These are phyloP conservation scores for Alternaria arbusti DNA, from an alignment of 2,329 filamentous ascomycete genomes.

Conservation along the genomic window DNA sequence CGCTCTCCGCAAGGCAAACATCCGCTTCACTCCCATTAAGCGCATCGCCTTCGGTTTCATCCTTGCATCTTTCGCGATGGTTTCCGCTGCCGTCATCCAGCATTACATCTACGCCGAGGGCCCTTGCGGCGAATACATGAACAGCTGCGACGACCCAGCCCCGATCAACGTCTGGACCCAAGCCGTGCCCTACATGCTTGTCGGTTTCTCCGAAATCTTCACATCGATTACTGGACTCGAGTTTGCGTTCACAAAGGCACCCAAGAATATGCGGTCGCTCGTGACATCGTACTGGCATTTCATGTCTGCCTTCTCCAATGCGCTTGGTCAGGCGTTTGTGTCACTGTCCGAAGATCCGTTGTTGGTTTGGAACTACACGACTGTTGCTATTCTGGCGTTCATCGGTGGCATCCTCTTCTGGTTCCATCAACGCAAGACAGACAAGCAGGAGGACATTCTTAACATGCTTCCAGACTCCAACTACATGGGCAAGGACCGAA, in stretches of 20 bases:
- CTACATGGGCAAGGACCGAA: slow-evolving; percentile 41
- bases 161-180: slow-evolving; percentile 70
- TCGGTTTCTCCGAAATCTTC: slow-evolving; percentile 65
- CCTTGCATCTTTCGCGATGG: slow-evolving; percentile 56
- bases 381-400: slow-evolving; percentile 67
- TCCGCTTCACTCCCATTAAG: slow-evolving; percentile 61
- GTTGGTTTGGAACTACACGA: slow-evolving; percentile 74
- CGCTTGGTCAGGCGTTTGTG: slow-evolving; percentile 72
- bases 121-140: slow-evolving; percentile 65
- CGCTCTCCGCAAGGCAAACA: slow-evolving; percentile 52
- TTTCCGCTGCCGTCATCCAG: slow-evolving; percentile 58
- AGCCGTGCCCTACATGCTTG: slow-evolving; percentile 57
- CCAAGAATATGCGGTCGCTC: slow-evolving; percentile 80
- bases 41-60: slow-evolving; percentile 61
- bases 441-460: slow-evolving; percentile 70
- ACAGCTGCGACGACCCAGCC: slow-evolving; percentile 59
- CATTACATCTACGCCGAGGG: slow-evolving; percentile 69
- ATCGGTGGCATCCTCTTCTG: slow-evolving; percentile 71
- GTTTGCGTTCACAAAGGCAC: slow-evolving; percentile 79
- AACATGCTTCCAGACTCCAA: slow-evolving; percentile 63
- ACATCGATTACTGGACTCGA: slow-evolving; percentile 69
- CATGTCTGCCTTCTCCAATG: slow-evolving; percentile 72
- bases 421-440: slow-evolving; percentile 69
- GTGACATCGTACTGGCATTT: slow-evolving; percentile 73
- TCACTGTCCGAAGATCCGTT: slow-evolving; percentile 68